Conservation (phyloP, 208 protist species). For the Leishmania martiniquensis region DNA sequence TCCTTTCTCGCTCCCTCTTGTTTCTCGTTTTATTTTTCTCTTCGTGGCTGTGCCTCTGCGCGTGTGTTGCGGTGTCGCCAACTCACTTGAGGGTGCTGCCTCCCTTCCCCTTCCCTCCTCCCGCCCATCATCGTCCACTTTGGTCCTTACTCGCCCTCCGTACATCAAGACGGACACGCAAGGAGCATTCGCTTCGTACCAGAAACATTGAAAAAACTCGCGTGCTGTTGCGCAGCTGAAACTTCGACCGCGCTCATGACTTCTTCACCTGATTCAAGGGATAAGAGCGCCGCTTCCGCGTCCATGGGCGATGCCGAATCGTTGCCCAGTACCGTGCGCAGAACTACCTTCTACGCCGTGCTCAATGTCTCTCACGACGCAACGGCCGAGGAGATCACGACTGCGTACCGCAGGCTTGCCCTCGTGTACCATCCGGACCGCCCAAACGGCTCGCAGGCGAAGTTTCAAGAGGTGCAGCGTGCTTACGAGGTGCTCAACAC, state of each 20-base stretch:
- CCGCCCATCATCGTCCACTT: background rate
- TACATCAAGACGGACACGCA: background rate
- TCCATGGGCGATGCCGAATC: background rate
- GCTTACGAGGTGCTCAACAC: constrained; percentile 98
- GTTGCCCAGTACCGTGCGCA: background rate
- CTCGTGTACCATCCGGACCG: constrained; percentile 87
- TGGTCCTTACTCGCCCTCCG: background rate
- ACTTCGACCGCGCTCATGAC: constrained; percentile 8
- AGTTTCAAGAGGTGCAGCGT: constrained; percentile 86
- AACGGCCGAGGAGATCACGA: constrained; percentile 79
- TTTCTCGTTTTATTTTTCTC: background rate
- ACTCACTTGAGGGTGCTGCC: background rate
- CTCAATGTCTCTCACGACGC: constrained; percentile 71
- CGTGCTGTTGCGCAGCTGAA: background rate
- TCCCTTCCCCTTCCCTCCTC: background rate
- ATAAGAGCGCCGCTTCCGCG: background rate
- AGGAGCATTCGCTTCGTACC: background rate
- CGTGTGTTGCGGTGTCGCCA: background rate
- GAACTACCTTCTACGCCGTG: constrained; percentile 66
- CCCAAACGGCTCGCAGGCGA: constrained; percentile 58
- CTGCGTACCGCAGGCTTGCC: constrained; percentile 83
- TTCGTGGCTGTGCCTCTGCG: background rate
- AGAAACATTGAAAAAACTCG: background rate
- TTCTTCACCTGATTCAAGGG: background rate
- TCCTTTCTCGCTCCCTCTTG: background rate